These are phyloP conservation scores for Immersiporthe knoxdaviesiana DNA, from an alignment of 2,329 filamentous ascomycete species.

Conservation along the genomic window DNA sequence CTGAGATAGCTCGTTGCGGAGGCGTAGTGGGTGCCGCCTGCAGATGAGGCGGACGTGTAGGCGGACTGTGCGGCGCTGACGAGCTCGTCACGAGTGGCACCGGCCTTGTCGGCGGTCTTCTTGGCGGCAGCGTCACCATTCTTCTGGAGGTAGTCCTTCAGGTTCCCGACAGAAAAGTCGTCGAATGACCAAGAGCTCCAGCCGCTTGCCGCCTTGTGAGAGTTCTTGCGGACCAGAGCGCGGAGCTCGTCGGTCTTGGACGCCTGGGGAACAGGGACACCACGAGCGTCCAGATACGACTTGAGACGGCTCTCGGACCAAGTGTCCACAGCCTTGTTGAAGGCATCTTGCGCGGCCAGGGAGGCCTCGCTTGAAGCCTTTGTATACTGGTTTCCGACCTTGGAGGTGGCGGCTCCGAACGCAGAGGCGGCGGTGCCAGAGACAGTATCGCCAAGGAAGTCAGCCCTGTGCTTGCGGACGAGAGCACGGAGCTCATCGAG, in stretches of 20 bases:
- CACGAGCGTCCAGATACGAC: constrained; percentile 76
- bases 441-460: constrained; percentile 69
- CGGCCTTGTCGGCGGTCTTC: constrained; percentile 64
- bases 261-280: constrained; percentile 72
- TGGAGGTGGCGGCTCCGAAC: constrained; percentile 73
- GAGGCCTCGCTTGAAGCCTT: constrained; percentile 72
- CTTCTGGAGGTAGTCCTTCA: constrained; percentile 61
- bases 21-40: constrained; percentile 62
- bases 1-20: constrained; percentile 73
- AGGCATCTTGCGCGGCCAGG: constrained; percentile 66
- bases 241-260: constrained; percentile 74
- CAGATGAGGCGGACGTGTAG: constrained; percentile 62
- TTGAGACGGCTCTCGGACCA: constrained; percentile 82
- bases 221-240: constrained; percentile 72
- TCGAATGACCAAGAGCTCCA: constrained; percentile 80
- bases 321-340: constrained; percentile 60
- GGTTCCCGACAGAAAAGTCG: constrained; percentile 71
- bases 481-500: constrained; percentile 87
- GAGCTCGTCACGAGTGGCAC: constrained; percentile 73
- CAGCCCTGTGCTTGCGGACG: constrained; percentile 82
- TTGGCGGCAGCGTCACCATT: constrained; percentile 59
- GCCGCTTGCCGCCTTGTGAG: constrained; percentile 69
- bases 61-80: constrained; percentile 65
- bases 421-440: constrained; percentile 60
- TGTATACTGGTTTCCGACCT: constrained; percentile 75